Conservation (phyloP, 1,284 basidiomycete genomes). For the Chalciporus sp. region DNA sequence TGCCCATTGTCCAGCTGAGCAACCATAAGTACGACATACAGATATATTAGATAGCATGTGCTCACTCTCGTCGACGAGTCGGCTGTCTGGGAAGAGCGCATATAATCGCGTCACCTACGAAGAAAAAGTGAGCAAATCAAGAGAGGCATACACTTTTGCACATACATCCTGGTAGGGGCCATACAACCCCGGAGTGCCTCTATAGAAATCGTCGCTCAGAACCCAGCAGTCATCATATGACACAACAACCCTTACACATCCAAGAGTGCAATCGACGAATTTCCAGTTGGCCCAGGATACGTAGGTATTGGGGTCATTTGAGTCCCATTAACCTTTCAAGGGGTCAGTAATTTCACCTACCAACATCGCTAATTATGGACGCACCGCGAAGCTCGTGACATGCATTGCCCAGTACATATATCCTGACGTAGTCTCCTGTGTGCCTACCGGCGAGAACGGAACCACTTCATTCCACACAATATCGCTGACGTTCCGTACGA, state of each 20-base stretch:
- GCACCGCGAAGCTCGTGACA: constrained; percentile 60
- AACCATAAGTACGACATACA: constrained; percentile 5
- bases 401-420: constrained; percentile 84
- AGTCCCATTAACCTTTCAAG: constrained; percentile 62
- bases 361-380: constrained; percentile 30
- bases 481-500: constrained; percentile 58
- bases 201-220: constrained; percentile 31
- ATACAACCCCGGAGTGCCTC: constrained; percentile 77
- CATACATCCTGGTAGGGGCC: constrained; percentile 81
- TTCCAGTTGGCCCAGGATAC: constrained; percentile 59
- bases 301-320: constrained; percentile 62
- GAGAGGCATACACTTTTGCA: constrained; percentile 2
- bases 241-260: constrained; percentile 60
- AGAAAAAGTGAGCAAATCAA: constrained; percentile 6
- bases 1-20: constrained; percentile 73
- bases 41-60: constrained; percentile 4
- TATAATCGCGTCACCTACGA: constrained; percentile 72
- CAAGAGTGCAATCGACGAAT: constrained; percentile 70
- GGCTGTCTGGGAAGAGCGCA: constrained; percentile 60
- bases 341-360: constrained; percentile 2
- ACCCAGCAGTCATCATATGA: not conserved
- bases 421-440: constrained; percentile 59
- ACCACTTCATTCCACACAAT: constrained; percentile 76
- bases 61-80: constrained; percentile 65
- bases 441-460: constrained; percentile 65